Evolutionary conservation across 805 yeast genomes (phyloP).

Genomic region (Diddensiella santjacobensis): DNA sequence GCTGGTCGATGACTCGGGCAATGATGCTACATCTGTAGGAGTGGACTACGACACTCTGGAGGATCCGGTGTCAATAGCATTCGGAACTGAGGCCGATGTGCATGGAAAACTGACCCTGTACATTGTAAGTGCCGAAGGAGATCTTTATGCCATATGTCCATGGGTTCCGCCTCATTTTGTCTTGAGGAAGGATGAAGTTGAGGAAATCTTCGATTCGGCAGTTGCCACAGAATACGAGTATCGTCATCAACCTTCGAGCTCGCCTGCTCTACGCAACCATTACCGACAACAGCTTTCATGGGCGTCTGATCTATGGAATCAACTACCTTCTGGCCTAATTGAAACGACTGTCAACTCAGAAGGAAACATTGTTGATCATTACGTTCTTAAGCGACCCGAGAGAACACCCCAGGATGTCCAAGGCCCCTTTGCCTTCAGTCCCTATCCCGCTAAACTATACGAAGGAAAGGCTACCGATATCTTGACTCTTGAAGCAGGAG

Average conservation of each 20-base stretch:
- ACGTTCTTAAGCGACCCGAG: conserved; percentile 25
- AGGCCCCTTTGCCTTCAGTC: conserved; percentile 54
- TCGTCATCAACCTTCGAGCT: neutral
- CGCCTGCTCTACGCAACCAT: neutral
- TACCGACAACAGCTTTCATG: conserved; percentile 18
- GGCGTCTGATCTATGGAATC: conserved; percentile 23
- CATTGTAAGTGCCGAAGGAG: conserved; percentile 52
- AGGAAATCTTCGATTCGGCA: conserved; percentile 35
- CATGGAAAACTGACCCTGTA: conserved; percentile 51
- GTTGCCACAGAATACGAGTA: conserved; percentile 26
- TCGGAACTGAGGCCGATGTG: conserved; percentile 40
- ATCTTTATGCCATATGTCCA: conserved; percentile 60
- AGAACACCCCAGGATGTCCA: conserved; percentile 28
- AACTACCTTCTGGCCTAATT: conserved; percentile 16
- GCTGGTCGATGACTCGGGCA: conserved; percentile 1
- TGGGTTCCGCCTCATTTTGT: conserved; percentile 49
- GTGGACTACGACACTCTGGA: conserved; percentile 5
- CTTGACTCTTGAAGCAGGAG: conserved; percentile 23
- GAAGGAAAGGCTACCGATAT: conserved; percentile 42
- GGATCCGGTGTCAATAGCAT: conserved; percentile 39
- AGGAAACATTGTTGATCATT: conserved; percentile 26
- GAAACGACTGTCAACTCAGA: conserved; percentile 26
- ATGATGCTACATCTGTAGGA: conserved; percentile 10
- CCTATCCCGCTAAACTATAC: conserved; percentile 54
- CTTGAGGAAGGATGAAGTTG: conserved; percentile 34